Evolutionary conservation across 2,329 filamentous ascomycete genomes (phyloP), one percentile per base, ranked within the genome.

Genomic region (Onygenales sp.): DNA sequence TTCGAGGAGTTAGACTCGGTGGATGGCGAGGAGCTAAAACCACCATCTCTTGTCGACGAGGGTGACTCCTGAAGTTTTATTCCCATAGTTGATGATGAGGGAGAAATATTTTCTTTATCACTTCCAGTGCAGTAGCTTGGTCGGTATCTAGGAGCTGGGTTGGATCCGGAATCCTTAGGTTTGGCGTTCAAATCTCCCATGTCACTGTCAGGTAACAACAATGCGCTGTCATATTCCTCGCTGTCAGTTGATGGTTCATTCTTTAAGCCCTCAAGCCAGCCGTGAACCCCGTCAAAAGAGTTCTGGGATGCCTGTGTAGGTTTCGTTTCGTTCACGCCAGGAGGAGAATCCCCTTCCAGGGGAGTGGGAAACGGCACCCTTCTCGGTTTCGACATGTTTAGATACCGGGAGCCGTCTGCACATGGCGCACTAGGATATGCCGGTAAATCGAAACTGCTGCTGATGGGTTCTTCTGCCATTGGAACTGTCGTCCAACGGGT

Each of bases 181-280:
- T 6, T 17, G 33, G 27, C 11, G 38, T 21, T 2, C 1, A 17
- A 9, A 3, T 39, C 11, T 49, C 14, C 35, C 9, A 8, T 41
- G 17, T 27, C 39, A n/a, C 11, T 9, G 21, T 17, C 44, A 17
- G n/a, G n/a, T 14, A 43, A 5, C 2, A 35, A 44, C 5, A 14
- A 21, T 17, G 42, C 39, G 17, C 32, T 42, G 27, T 44, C 41
- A 31, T n/a, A 45, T 8, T 14, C 42, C 36, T 52, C 13, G 3
- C 11, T 39, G 8, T 14, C 32, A 7, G 21, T 45, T 14, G 42
- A 14, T 35, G 50, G 32, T 44, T 39, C 41, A 14, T 45, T 31
- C 8, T 31, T 36, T 21, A 52, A n/a, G 9, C 41, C 43, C 44
- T 52, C 50, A 31, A 52, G 50, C 50, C 50, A 52, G 4, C 27